phyloP scores from a whole-genome alignment of 73 alveolate genomes.

The Blepharisma stoltei region DNA sequence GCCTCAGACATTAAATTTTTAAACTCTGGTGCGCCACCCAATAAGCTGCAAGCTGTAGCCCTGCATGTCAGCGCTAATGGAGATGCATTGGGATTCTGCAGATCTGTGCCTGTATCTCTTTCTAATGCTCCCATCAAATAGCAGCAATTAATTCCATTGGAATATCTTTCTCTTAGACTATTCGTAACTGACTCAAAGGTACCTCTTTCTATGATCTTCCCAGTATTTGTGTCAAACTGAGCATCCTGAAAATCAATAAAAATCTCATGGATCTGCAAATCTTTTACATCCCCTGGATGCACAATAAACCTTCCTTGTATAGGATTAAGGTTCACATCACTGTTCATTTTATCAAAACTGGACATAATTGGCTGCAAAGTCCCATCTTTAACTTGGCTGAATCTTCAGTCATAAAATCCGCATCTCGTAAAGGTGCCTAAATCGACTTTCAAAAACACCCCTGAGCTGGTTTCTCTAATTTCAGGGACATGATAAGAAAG shows the following conservation, averaged over 20 bases:
- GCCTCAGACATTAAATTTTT: constrained; percentile 73
- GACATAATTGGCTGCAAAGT: constrained; percentile 17
- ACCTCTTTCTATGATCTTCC: constrained; percentile 81
- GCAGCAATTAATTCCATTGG: constrained; percentile 79
- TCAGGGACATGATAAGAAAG: constrained; percentile 51
- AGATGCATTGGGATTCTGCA: constrained; percentile 75
- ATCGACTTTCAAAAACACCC: neutral
- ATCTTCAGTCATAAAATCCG: constrained; percentile 98
- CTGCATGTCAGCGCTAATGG: constrained; percentile 94
- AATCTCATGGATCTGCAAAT: constrained; percentile 88
- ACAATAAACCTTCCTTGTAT: constrained; percentile 94
- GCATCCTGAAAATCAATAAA: constrained; percentile 91
- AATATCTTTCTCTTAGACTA: constrained; percentile 60
- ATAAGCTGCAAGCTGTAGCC: constrained; percentile 72
- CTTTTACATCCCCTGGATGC: constrained; percentile 81
- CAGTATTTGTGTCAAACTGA: constrained; percentile 68
- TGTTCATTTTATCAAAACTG: neutral
- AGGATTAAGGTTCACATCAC: constrained; percentile 43
- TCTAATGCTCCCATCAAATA: constrained; percentile 95
- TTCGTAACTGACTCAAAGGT: constrained; percentile 73
- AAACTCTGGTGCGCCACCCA: constrained; percentile 94
- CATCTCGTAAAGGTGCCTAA: constrained; percentile 85
- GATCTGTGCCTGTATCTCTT: constrained; percentile 72
- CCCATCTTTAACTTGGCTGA: constrained; percentile 39
- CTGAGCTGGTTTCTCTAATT: constrained; percentile 28